A percentile compares a stretch with the other conserved stretches of the same genome.
These are phyloP conservation scores for Chenopodium album DNA, from an alignment of 148 eudicot genomes.

Conservation along the genomic window DNA sequence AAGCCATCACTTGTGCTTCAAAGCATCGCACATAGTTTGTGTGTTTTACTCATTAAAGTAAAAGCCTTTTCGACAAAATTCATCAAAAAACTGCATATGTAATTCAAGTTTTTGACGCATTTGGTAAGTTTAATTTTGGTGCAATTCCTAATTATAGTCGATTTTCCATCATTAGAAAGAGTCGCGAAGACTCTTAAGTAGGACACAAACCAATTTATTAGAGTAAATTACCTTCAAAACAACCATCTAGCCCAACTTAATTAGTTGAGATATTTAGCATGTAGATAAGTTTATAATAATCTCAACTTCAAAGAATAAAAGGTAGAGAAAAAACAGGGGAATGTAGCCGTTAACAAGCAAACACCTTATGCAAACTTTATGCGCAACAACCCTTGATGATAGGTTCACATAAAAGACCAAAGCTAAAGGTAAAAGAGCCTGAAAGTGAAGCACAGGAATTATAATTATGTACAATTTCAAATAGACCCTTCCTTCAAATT, in stretches of 20 bases:
- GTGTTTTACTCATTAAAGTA: background rate
- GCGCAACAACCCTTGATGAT: background rate
- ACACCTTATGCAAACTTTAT: conserved; percentile 14
- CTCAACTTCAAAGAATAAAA: background rate
- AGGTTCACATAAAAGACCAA: conserved; percentile 20
- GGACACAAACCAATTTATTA: background rate
- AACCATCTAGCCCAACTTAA: background rate
- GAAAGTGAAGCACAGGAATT: conserved; percentile 18
- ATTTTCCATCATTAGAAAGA: background rate
- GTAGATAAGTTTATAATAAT: too few relatives aligned
- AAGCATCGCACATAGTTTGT: background rate
- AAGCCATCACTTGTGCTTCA: too few relatives aligned
- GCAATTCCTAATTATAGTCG: background rate
- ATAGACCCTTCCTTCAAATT: conserved; percentile 12
- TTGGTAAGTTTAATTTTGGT: background rate
- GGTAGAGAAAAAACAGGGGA: background rate
- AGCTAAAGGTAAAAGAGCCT: conserved; percentile 17
- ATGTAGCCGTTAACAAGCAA: conserved; percentile 27
- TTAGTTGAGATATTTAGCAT: background rate
- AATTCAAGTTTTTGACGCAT: background rate
- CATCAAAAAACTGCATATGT: too few relatives aligned
- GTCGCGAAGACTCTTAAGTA: background rate
- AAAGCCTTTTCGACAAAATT: too few relatives aligned
- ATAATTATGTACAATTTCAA: background rate
- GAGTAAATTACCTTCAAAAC: background rate